Evolutionary conservation across 139 green algal genomes (phyloP).

Genomic region (Closterium sp.): DNA sequence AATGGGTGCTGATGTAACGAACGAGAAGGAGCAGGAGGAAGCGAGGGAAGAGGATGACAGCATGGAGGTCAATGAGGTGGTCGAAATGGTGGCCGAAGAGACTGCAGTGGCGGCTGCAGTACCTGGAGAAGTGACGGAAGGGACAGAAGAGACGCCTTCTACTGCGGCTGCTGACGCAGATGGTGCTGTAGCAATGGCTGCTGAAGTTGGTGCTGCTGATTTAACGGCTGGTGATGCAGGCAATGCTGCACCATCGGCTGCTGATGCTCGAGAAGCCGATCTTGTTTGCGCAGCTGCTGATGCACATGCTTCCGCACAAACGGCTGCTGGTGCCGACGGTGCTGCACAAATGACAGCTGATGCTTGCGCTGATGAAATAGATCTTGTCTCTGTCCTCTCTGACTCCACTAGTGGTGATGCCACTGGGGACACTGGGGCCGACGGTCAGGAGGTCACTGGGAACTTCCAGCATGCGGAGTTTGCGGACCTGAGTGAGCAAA

Average conservation of each 20-base stretch:
- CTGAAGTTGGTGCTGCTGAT: background rate
- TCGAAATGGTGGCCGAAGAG: background rate
- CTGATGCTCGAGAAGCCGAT: background rate
- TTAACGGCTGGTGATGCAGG: background rate
- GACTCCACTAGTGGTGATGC: too few relatives aligned
- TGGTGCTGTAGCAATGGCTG: background rate
- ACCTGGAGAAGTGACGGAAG: background rate
- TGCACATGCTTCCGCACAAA: too few relatives aligned
- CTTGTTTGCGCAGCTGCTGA: too few relatives aligned
- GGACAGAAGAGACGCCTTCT: background rate
- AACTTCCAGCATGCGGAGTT: background rate
- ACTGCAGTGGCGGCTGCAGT: background rate
- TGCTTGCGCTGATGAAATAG: background rate
- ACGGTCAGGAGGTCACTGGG: background rate
- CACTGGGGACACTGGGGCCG: background rate
- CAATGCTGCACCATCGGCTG: background rate
- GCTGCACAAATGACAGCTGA: too few relatives aligned
- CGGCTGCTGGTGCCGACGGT: too few relatives aligned
- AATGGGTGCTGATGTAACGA: background rate
- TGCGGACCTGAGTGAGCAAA: background rate
- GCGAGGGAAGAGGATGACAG: background rate
- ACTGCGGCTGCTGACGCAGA: background rate
- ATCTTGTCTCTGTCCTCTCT: too few relatives aligned
- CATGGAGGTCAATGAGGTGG: background rate
- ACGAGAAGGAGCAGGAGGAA: background rate